These are phyloP conservation scores for Cladophialophora chaetospira DNA, from an alignment of 2,329 filamentous ascomycete species.

Conservation along the genomic window DNA sequence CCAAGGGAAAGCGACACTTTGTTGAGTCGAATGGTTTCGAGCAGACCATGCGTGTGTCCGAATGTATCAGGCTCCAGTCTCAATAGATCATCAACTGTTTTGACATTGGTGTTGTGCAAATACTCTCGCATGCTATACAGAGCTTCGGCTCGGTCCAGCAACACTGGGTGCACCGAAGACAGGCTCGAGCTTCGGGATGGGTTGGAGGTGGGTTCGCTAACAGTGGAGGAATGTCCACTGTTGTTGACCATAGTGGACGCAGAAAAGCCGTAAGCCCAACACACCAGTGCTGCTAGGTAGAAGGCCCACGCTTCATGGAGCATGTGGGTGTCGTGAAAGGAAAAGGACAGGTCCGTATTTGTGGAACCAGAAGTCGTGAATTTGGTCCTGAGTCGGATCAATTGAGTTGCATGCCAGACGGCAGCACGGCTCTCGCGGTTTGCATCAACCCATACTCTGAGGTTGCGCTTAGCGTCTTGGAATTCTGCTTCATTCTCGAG, in stretches of 20 bases:
- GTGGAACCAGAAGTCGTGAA: constrained; percentile 17
- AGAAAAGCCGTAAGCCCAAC: constrained; percentile 39
- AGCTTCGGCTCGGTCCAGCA: constrained; percentile 27
- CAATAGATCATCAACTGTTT: constrained; percentile 21
- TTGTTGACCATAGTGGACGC: constrained; percentile 16
- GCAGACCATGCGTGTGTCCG: constrained; percentile 35
- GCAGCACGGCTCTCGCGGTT: constrained; percentile 36
- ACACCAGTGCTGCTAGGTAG: constrained; percentile 39
- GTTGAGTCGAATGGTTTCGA: constrained; percentile 36
- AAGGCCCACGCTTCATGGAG: constrained; percentile 40
- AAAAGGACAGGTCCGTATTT: constrained; percentile 14
- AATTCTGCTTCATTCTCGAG: constrained; percentile 39
- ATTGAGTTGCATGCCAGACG: constrained; percentile 38
- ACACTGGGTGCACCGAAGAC: constrained; percentile 22
- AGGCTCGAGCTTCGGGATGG: constrained; percentile 21
- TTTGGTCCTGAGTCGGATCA: constrained; percentile 29
- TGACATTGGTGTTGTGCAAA: constrained; percentile 25
- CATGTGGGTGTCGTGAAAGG: constrained; percentile 33
- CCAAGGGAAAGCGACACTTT: constrained; percentile 35
- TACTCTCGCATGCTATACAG: constrained; percentile 25
- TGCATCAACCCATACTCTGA: constrained; percentile 37
- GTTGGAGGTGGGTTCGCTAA: constrained; percentile 24
- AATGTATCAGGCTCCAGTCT: constrained; percentile 28
- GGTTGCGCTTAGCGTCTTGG: constrained; percentile 34
- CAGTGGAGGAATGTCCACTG: constrained; percentile 16